Conservation (phyloP, 495 filamentous ascomycete species). For the Aspergillus sparsus region DNA sequence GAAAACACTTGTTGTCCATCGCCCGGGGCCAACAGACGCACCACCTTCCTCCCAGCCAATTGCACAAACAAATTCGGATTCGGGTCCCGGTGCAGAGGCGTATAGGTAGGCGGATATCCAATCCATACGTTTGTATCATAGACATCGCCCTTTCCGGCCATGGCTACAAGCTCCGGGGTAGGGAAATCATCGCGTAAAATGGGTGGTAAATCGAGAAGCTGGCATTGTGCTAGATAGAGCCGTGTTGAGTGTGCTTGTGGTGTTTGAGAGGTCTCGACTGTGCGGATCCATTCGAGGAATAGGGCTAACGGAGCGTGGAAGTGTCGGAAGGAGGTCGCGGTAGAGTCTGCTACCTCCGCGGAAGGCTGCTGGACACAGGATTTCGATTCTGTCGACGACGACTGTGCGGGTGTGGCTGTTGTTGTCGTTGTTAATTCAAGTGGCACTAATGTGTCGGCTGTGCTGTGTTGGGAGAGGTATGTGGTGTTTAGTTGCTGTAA, state of each 20-base stretch:
- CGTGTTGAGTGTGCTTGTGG: slow-evolving; percentile 33
- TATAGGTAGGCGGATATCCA: slow-evolving; percentile 80
- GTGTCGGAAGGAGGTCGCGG: slow-evolving; percentile 45
- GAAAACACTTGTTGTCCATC: slow-evolving; percentile 63
- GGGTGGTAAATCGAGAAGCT: slow-evolving; percentile 64
- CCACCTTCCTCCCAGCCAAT: slow-evolving; percentile 68
- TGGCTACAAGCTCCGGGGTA: slow-evolving; percentile 60
- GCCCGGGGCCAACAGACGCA: slow-evolving; percentile 67
- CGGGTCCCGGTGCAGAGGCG: slow-evolving; percentile 86
- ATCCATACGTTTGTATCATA: slow-evolving; percentile 89
- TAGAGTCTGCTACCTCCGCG: background rate
- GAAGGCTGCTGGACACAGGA: background rate
- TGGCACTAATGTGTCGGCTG: slow-evolving; percentile 52
- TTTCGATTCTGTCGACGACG: background rate
- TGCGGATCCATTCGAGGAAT: slow-evolving; percentile 56
- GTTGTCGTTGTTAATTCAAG: slow-evolving; percentile 54
- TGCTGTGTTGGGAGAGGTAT: slow-evolving; percentile 51
- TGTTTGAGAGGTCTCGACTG: slow-evolving; percentile 23
- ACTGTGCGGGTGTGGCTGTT: no score
- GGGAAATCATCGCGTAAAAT: slow-evolving; percentile 65
- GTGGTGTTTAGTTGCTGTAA: slow-evolving; percentile 41
- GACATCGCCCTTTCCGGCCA: slow-evolving; percentile 69
- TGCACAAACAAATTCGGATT: slow-evolving; percentile 95
- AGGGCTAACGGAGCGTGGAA: slow-evolving; percentile 57
- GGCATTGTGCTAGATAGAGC: slow-evolving; percentile 84